Base-by-base conservation (phyloP, 2,329 filamentous ascomycete species). In the Fusarium sp. region DNA sequence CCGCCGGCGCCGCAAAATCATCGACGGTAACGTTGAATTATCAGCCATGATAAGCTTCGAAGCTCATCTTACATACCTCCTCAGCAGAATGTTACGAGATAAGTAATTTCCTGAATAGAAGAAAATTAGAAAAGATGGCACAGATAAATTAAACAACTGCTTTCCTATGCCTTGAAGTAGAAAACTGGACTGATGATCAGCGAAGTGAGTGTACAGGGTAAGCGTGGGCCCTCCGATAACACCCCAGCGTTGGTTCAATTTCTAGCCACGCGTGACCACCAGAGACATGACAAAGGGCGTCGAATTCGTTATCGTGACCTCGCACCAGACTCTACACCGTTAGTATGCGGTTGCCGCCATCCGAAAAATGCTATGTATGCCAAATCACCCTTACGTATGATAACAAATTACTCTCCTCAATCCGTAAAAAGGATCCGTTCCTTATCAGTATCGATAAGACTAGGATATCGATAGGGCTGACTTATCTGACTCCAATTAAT, bases 131-230 rank as follows among this genome's bases (percentile, higher is more conserved):
- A 16, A 7, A 12, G 6, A 12, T n/a, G n/a, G n/a, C n/a, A n/a
- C n/a, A n/a, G n/a, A n/a, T n/a, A 6, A 11, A 35, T 12, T 6
- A 22, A 12, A 3, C 0, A 15, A 8, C 35, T 8, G 1, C 0
- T 35, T 26, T 12, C 2, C 9, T 7, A 3, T 3, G 1, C 22
- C n/a, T 12, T 26, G 6, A 8, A 1, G 9, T 4, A 8, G 18
- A 51, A 22, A 51, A 6, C 13, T 4, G 2, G 3, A 5, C 22
- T 35, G 7, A 22, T 5, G 7, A 14, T 13, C 2, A 3, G 1
- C 4, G 20, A n/a, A n/a, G 20, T n/a, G 18, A 28, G 11, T 1
- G 24, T 54, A 39, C 24, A 54, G 50, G 50, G 50, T 54, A 54
- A 54, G 24, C 24, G 24, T n/a, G n/a, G 31, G 1, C 4, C 2